Evolutionary conservation across 139 green algal genomes (phyloP).

Genomic region (Closterium sp.): DNA sequence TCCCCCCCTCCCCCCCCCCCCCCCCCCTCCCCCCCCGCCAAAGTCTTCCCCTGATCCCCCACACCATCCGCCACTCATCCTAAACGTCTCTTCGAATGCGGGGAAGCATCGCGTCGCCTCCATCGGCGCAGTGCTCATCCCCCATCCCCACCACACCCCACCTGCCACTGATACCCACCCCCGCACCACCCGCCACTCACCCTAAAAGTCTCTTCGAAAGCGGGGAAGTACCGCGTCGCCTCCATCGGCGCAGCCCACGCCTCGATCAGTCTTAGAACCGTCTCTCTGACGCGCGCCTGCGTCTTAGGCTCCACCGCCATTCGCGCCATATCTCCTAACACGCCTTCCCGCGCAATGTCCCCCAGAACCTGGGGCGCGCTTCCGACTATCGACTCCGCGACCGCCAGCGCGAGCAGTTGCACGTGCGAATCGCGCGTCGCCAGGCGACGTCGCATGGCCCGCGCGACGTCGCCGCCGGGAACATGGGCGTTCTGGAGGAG

Average conservation of each 20-base stretch:
- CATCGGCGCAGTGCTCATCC: too few relatives aligned
- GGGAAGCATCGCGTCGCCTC: too few relatives aligned
- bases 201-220: background rate
- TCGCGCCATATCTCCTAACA: background rate
- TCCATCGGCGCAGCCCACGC: background rate
- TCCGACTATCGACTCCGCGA: background rate
- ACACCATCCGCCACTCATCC: too few relatives aligned
- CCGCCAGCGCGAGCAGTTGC: background rate
- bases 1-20: too few relatives aligned
- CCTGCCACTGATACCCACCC: too few relatives aligned
- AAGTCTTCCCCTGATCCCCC: too few relatives aligned
- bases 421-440: background rate
- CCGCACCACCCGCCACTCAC: background rate
- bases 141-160: too few relatives aligned
- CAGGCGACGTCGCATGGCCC: background rate
- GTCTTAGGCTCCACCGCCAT: background rate
- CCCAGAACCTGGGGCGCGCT: background rate
- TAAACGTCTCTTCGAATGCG: too few relatives aligned
- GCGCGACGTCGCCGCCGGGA: background rate
- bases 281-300: background rate
- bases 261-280: background rate
- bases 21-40: too few relatives aligned
- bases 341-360: background rate
- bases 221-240: background rate
- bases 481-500: background rate